A percentile compares a stretch with the other conserved stretches of the same genome.
phyloP scores from a whole-genome alignment of 176 grass and related monocot genomes.

The Saccharum spontaneum region DNA sequence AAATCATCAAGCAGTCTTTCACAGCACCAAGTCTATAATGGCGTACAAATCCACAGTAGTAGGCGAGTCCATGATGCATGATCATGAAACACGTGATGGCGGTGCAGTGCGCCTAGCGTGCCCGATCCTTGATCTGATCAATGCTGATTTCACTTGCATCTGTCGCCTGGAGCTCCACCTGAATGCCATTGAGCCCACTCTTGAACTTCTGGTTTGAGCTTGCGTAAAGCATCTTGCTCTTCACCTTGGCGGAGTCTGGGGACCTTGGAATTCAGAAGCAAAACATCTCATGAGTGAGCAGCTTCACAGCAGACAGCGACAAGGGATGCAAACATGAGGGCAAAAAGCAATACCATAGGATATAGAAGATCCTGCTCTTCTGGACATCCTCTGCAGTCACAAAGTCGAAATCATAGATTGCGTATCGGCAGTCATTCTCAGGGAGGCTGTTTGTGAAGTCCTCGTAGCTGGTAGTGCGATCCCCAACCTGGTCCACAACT shows the following conservation, averaged over 20 bases:
- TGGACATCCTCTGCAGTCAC: slow-evolving; percentile 71
- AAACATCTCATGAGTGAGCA: background rate
- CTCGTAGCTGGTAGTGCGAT: slow-evolving; percentile 50
- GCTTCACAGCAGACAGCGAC: background rate
- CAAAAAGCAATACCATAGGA: slow-evolving; percentile 58
- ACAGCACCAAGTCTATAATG: slow-evolving; percentile 50
- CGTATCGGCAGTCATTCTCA: slow-evolving; percentile 69
- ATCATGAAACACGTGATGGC: background rate
- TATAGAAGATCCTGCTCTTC: slow-evolving; percentile 93
- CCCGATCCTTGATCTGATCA: slow-evolving; percentile 63
- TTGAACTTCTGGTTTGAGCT: slow-evolving; percentile 74
- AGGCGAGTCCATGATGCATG: slow-evolving; percentile 34
- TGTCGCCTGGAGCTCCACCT: slow-evolving; percentile 79
- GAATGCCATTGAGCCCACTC: slow-evolving; percentile 66
- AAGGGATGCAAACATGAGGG: background rate
- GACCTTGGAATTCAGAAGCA: slow-evolving; percentile 55
- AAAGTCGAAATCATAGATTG: slow-evolving; percentile 82
- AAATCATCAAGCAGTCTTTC: slow-evolving; percentile 54
- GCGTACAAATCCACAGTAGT: slow-evolving; percentile 39
- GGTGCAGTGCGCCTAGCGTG: slow-evolving; percentile 35
- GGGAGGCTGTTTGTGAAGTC: slow-evolving; percentile 63
- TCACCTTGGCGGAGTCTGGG: slow-evolving; percentile 56
- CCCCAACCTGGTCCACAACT: slow-evolving; percentile 62
- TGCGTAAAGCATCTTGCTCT: slow-evolving; percentile 89
- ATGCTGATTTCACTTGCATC: slow-evolving; percentile 69